These are phyloP conservation scores for Amphirosellinia nigrospora DNA, from an alignment of 495 filamentous ascomycete species.

Conservation along the genomic window DNA sequence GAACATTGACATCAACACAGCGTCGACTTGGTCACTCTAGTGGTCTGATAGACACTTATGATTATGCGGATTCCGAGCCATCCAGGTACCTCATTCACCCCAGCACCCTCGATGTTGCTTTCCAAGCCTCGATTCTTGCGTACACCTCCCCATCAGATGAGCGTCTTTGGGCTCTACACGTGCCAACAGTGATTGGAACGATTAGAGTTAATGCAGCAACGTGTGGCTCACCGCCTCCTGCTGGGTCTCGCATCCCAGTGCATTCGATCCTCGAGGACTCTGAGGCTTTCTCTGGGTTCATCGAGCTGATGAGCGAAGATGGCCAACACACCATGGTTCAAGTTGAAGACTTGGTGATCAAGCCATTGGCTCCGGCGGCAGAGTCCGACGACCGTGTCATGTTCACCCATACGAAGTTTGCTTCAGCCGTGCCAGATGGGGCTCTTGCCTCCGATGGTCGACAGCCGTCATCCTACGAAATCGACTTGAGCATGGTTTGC, in stretches of 20 bases:
- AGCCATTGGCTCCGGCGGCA: slow-evolving; percentile 22
- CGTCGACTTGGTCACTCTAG: slow-evolving; percentile 20
- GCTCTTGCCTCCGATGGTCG: neutral
- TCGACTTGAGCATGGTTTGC: neutral
- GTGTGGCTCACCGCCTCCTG: neutral
- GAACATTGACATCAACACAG: neutral
- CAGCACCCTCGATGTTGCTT: slow-evolving; percentile 35
- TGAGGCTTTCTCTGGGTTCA: slow-evolving; percentile 25
- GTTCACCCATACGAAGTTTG: neutral
- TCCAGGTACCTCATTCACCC: slow-evolving; percentile 36
- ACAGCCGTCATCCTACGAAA: neutral
- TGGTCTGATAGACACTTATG: slow-evolving; percentile 7
- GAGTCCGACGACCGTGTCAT: slow-evolving; percentile 23
- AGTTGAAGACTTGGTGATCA: slow-evolving; percentile 34
- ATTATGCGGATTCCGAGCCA: neutral
- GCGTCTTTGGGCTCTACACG: slow-evolving; percentile 28
- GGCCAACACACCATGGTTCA: slow-evolving; percentile 34
- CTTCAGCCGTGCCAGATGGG: slow-evolving; percentile 1
- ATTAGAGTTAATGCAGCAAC: slow-evolving; percentile 29
- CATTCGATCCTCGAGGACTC: neutral
- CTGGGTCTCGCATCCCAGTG: neutral
- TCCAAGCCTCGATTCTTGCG: slow-evolving; percentile 39
- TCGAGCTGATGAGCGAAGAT: slow-evolving; percentile 33
- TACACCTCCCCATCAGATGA: slow-evolving; percentile 33
- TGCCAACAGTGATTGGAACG: slow-evolving; percentile 32